Percentiles rank a stretch among this genome's conserved stretches.
These are phyloP conservation scores for Nothophaeocryptopus gaeumannii DNA, from an alignment of 2,329 filamentous ascomycete species.

Conservation along the genomic window DNA sequence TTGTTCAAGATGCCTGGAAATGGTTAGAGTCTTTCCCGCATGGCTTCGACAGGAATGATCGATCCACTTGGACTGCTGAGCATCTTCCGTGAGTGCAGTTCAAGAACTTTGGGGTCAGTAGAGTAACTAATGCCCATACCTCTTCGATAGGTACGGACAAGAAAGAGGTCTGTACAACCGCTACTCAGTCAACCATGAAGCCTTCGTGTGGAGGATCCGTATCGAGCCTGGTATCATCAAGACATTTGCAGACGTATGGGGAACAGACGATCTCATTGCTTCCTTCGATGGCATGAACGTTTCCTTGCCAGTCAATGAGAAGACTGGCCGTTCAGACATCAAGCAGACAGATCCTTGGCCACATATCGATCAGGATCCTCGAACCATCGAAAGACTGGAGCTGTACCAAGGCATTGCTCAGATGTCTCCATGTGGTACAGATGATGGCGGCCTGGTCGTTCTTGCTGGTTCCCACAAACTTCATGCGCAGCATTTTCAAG, in stretches of 20 bases:
- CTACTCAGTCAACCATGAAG: constrained; percentile 27
- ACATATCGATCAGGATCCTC: constrained; percentile 25
- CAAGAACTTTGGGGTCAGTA: neutral
- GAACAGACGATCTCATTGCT: constrained; percentile 27
- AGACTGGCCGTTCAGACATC: constrained; percentile 20
- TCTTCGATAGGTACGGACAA: constrained; percentile 1
- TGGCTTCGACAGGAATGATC: constrained; percentile 23
- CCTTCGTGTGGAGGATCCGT: constrained; percentile 28
- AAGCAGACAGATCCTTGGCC: constrained; percentile 13
- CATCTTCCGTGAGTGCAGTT: constrained; percentile 13
- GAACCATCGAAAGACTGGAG: constrained; percentile 18
- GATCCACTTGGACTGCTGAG: constrained; percentile 18
- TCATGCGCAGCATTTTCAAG: constrained; percentile 45
- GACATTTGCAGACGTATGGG: constrained; percentile 25
- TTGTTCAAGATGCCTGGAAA: constrained; percentile 14
- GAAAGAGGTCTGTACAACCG: constrained; percentile 22
- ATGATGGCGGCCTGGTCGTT: constrained; percentile 48
- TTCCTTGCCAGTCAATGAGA: constrained; percentile 20
- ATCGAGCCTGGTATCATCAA: constrained; percentile 25
- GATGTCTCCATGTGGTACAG: constrained; percentile 43
- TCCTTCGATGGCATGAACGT: constrained; percentile 29
- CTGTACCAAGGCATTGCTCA: constrained; percentile 27
- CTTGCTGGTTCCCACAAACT: constrained; percentile 44
- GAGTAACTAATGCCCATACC: neutral
- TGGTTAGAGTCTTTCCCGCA: constrained; percentile 22